phyloP scores from a whole-genome alignment of 768 basidiomycete species.

The Amanita phalloides region DNA sequence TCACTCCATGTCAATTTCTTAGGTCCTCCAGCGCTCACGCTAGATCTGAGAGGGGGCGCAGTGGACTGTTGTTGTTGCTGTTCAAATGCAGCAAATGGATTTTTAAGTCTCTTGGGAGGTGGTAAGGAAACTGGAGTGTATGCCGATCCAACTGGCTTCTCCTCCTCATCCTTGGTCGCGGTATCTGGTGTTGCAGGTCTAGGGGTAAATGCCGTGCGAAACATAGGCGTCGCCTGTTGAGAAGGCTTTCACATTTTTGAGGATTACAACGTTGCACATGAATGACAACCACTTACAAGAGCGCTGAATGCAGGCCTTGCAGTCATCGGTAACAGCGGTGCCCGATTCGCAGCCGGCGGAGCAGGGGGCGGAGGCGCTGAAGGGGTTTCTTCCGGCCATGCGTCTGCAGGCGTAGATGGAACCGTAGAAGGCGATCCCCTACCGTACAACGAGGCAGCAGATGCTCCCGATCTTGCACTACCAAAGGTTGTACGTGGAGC shows the following conservation, averaged over 20 bases:
- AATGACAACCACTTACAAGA: conserved; percentile 1
- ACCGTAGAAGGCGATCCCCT: conserved; percentile 21
- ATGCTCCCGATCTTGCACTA: conserved; percentile 23
- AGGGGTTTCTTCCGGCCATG: conserved; percentile 48
- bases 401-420: conserved; percentile 34
- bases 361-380: conserved; percentile 28
- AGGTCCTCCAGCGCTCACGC: conserved; percentile 21
- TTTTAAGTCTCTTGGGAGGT: conserved; percentile 79
- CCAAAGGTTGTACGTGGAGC: conserved; percentile 39
- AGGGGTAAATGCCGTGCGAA: background rate
- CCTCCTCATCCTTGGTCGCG: conserved; percentile 59
- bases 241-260: background rate
- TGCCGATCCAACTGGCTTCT: conserved; percentile 80
- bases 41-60: conserved; percentile 14
- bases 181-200: background rate
- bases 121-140: conserved; percentile 84
- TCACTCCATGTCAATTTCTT: conserved; percentile 94
- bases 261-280: no score
- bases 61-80: conserved; percentile 31
- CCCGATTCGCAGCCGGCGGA: conserved; percentile 34
- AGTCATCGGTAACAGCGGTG: conserved; percentile 32
- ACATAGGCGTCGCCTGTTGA: background rate
- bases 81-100: conserved; percentile 62
- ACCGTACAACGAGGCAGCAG: conserved; percentile 34
- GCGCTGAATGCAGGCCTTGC: conserved; percentile 31